Evolutionary conservation across 345 rosid species (phyloP), one percentile per base, ranked within the genome.

Genomic region (Xanthoceras sorbifolium): DNA sequence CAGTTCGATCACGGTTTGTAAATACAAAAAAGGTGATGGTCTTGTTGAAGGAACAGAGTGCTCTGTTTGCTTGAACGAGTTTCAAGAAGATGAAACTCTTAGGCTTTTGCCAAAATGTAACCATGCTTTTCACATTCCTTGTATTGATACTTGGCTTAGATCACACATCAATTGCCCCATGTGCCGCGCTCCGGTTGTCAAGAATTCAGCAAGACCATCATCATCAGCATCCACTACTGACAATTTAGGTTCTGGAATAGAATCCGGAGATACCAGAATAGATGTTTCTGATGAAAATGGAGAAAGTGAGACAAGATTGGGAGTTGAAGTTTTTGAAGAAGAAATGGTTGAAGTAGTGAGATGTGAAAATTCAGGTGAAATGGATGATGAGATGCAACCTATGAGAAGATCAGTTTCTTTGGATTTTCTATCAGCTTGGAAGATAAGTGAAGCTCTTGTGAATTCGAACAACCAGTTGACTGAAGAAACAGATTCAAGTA

Each of bases 71-170:
- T 81, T 92, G 82, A 87, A 67, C 23, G 97, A 90, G 77, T 92
- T 92, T 64, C 78, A 86, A 66, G 97, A 92, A 74, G 91, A 86
- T 2, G 94, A 90, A 76, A 83, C 81, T 12, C 82, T 92, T 17
- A 82, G 91, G 63, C 71, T 92, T 74, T 57, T 92, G 71, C 97
- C 94, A 5, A 92, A 90, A 81, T 92, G 97, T 69, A 89, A 64
- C 76, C 97, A 92, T 38, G 94, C 94, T 72, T 92, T 92, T 78
- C 97, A 92, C 63, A 26, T 89, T 11, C 74, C 86, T 40, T 92
- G 97, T 77, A 90, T 92, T 20, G 97, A 92, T 62, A 87, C 93
- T 11, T 92, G 97, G 97, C 90, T 92, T 38, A 80, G 81, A 34
- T 89, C 93, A 17, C 97, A 90, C 78, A 89, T 88, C 8, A 90